Evolutionary conservation across 306 rosid genomes (phyloP).

Genomic region (Chamaecrista fasciculata): DNA sequence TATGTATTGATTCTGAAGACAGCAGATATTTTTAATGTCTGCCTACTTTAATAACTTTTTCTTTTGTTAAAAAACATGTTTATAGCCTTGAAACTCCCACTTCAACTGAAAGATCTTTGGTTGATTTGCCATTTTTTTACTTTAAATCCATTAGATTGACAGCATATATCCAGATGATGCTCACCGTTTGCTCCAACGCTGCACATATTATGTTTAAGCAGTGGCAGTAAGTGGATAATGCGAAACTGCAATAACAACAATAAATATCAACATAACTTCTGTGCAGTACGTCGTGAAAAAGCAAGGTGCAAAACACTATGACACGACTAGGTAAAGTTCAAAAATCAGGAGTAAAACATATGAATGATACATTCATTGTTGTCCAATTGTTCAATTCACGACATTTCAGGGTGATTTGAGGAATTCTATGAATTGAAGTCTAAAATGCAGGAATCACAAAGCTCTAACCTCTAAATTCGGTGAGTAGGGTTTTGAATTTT

Average conservation of each 20-base stretch:
- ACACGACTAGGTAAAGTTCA: not conserved
- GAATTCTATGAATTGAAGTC: not conserved
- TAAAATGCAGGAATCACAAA: not conserved
- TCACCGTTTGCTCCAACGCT: conserved; percentile 32
- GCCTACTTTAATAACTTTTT: no score
- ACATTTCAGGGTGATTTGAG: not conserved
- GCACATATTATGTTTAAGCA: conserved; percentile 19
- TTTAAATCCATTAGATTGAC: not conserved
- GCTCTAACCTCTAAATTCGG: not conserved
- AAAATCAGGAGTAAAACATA: not conserved
- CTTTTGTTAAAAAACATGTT: not conserved
- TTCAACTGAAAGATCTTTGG: not conserved
- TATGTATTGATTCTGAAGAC: no score
- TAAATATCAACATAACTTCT: not conserved
- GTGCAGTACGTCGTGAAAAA: not conserved
- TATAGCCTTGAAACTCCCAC: not conserved
- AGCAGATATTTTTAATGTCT: no score
- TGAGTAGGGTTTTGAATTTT: not conserved
- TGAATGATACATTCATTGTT: not conserved
- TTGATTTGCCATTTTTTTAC: not conserved
- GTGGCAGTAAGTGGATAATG: conserved; percentile 15
- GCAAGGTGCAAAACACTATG: not conserved
- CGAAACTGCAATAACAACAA: not conserved
- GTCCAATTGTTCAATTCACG: not conserved
- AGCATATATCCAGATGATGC: not conserved